Conservation (phyloP, 176 grass and related monocot species). For the Oryza glaberrima region DNA sequence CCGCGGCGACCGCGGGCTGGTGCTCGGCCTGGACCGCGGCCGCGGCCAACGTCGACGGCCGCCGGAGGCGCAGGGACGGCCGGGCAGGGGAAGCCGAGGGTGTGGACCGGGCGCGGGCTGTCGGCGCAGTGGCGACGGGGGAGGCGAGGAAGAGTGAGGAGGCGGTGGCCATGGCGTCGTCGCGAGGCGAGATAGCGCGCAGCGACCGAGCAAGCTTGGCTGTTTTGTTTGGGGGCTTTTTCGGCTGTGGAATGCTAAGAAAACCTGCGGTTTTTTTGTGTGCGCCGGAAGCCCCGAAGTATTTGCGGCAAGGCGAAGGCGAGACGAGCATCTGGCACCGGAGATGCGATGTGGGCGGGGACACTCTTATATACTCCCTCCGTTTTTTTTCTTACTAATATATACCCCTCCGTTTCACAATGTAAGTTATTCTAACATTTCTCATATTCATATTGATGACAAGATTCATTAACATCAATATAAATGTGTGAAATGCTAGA, state of each 20-base stretch:
- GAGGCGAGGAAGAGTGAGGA: conserved; percentile 57
- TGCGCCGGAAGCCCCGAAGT: conserved; percentile 31
- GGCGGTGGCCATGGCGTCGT: conserved; percentile 66
- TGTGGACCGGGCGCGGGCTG: neutral
- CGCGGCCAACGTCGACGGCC: neutral
- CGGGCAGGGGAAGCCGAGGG: neutral
- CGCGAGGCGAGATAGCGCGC: conserved; percentile 33
- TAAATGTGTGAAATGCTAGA: too few species aligned
- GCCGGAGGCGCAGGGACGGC: conserved; percentile 30
- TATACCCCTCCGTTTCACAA: too few species aligned
- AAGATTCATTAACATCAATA: too few species aligned
- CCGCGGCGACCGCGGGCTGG: conserved; percentile 58
- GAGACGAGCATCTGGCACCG: conserved; percentile 23
- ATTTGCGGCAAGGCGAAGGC: conserved; percentile 8
- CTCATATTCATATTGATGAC: too few species aligned
- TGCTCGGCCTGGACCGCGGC: conserved; percentile 68
- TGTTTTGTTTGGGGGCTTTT: neutral
- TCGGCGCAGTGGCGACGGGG: conserved; percentile 43
- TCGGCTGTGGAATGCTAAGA: conserved; percentile 4
- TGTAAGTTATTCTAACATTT: too few species aligned
- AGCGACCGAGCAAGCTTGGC: conserved; percentile 11
- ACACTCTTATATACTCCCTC: too few species aligned
- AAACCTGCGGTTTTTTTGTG: conserved; percentile 32
- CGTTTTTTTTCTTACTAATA: too few species aligned
- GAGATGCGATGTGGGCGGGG: conserved; percentile 27